phyloP scores from a whole-genome alignment of 148 eudicot genomes.

The Vaccinium corymbosum region DNA sequence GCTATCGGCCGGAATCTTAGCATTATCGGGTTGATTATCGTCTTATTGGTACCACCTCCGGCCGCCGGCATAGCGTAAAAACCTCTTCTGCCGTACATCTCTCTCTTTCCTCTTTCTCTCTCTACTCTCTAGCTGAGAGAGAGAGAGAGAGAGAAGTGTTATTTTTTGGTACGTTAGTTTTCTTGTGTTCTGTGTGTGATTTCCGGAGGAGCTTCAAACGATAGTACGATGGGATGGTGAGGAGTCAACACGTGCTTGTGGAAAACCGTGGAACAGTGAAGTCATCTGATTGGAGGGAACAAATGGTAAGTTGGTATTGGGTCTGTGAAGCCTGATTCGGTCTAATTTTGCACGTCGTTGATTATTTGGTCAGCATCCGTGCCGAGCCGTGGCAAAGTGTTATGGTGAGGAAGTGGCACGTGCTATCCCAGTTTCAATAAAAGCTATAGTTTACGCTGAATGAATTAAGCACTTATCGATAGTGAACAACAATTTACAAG shows the following conservation, averaged over 20 bases:
- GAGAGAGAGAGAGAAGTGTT: not conserved
- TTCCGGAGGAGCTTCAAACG: not conserved
- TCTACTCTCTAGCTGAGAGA: not conserved
- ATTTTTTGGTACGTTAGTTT: not conserved
- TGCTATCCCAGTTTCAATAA: too few species aligned
- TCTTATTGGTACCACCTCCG: constrained; percentile 11
- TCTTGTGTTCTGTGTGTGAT: not conserved
- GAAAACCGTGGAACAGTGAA: constrained; percentile 1
- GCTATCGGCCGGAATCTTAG: constrained; percentile 63
- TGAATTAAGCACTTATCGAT: too few species aligned
- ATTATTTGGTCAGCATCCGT: too few species aligned
- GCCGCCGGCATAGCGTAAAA: not conserved
- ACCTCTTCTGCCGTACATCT: constrained; percentile 19
- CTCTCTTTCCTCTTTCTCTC: constrained; percentile 4
- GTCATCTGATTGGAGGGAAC: constrained; percentile 18
- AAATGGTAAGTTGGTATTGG: too few species aligned
- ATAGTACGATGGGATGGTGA: not conserved
- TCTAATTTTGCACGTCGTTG: too few species aligned
- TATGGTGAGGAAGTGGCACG: too few species aligned
- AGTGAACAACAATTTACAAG: too few species aligned
- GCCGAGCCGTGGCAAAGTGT: too few species aligned
- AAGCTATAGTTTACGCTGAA: too few species aligned
- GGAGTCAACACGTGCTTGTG: constrained; percentile 23
- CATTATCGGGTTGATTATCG: constrained; percentile 42
- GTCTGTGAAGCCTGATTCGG: too few species aligned